Percentiles rank a stretch among this genome's conserved stretches.
phyloP scores from a whole-genome alignment of 805 yeast genomes.

The Ogataea kodamae region DNA sequence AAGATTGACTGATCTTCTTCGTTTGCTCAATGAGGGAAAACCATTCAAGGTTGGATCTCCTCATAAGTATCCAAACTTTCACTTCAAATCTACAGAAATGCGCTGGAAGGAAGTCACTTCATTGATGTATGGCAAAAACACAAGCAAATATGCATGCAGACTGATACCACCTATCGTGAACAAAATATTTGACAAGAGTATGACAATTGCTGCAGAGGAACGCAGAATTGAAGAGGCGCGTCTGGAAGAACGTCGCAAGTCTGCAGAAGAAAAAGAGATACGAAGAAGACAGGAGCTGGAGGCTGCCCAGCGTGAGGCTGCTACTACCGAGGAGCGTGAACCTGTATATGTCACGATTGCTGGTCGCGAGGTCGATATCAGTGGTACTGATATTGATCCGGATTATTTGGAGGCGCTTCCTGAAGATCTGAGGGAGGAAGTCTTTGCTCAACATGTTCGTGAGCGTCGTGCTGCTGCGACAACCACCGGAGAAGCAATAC shows the following conservation, averaged over 20 bases:
- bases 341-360: conserved; percentile 74
- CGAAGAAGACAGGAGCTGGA: conserved; percentile 30
- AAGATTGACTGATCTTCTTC: conserved; percentile 18
- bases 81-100: conserved; percentile 43
- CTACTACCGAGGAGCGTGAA: conserved; percentile 25
- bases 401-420: conserved; percentile 87
- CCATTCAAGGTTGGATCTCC: conserved; percentile 7
- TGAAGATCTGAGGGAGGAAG: conserved; percentile 90
- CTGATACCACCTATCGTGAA: conserved; percentile 43
- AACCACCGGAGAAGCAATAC: conserved; percentile 39
- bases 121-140: conserved; percentile 45
- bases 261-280: conserved; percentile 30
- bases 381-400: conserved; percentile 90
- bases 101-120: conserved; percentile 65
- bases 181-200: conserved; percentile 47
- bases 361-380: conserved; percentile 75
- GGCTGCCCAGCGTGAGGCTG: conserved; percentile 24
- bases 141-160: conserved; percentile 33
- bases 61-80: conserved; percentile 20
- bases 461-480: conserved; percentile 62
- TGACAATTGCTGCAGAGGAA: conserved; percentile 33
- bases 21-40: conserved; percentile 18
- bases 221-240: conserved; percentile 26
- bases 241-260: conserved; percentile 29
- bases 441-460: conserved; percentile 76